Conservation (phyloP, 148 eudicot genomes). For the Arctostaphylos glauca region DNA sequence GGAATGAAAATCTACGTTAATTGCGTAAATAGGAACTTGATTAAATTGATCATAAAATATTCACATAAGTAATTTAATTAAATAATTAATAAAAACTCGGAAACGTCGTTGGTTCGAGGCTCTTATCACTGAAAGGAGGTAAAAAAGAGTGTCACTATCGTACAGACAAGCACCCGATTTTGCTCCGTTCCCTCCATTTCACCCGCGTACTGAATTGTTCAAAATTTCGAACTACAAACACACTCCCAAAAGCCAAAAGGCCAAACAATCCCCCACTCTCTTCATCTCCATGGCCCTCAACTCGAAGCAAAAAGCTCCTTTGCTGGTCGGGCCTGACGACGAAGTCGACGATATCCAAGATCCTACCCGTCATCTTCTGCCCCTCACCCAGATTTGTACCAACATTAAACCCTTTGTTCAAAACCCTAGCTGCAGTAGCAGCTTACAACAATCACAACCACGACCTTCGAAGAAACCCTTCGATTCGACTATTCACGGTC, state of each 20-base stretch:
- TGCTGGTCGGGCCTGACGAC: neutral
- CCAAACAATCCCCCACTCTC: neutral
- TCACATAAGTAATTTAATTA: too few species aligned
- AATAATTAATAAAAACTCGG: too few species aligned
- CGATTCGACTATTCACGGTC: neutral
- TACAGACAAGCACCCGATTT: too few species aligned
- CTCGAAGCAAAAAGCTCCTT: neutral
- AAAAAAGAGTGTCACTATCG: too few species aligned
- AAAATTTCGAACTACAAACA: neutral
- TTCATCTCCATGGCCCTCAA: conserved; percentile 2
- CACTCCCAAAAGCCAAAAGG: neutral
- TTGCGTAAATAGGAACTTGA: too few species aligned
- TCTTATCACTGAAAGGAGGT: too few species aligned
- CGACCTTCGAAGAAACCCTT: conserved; percentile 20
- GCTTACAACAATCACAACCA: neutral
- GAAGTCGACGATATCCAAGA: conserved; percentile 33
- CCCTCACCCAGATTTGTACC: neutral
- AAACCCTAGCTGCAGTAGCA: neutral
- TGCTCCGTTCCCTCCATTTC: neutral
- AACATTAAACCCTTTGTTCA: neutral
- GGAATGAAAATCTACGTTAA: too few species aligned
- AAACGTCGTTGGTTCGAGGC: too few species aligned
- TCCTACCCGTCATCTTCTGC: conserved; percentile 16
- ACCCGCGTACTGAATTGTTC: neutral
- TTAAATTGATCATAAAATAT: too few species aligned